phyloP scores from a whole-genome alignment of 2,329 filamentous ascomycete species.

The Fusarium succisae region DNA sequence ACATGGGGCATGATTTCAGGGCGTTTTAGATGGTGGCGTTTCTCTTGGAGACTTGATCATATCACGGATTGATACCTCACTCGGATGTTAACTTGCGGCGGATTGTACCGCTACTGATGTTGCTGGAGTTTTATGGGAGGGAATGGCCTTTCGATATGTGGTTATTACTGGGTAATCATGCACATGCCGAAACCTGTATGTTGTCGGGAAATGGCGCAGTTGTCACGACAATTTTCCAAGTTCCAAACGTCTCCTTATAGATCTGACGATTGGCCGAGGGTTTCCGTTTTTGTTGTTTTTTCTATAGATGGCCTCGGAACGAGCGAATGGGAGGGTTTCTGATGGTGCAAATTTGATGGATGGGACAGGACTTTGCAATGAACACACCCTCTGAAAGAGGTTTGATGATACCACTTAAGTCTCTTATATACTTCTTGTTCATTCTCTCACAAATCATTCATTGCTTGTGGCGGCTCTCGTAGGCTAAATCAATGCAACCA shows the following conservation, averaged over 20 bases:
- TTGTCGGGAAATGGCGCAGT: neutral
- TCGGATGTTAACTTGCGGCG: constrained; percentile 27
- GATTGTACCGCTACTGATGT: constrained; percentile 21
- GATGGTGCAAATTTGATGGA: constrained; percentile 11
- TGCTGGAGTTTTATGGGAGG: constrained; percentile 13
- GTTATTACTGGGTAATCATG: constrained; percentile 1
- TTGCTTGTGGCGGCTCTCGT: neutral
- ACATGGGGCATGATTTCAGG: constrained; percentile 28
- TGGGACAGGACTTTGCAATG: neutral
- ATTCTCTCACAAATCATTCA: neutral
- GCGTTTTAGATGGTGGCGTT: constrained; percentile 39
- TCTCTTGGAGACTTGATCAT: constrained; percentile 17
- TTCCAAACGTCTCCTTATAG: constrained; percentile 2
- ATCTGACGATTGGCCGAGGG: constrained; percentile 3
- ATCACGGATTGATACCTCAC: constrained; percentile 41
- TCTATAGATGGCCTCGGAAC: constrained; percentile 12
- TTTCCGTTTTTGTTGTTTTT: neutral
- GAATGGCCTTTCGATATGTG: neutral
- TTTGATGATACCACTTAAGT: constrained; percentile 22
- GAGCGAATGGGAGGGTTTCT: neutral
- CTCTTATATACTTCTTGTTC: neutral
- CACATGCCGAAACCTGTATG: neutral
- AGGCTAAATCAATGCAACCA: neutral
- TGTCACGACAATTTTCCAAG: neutral
- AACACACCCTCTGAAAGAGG: neutral